phyloP scores from a whole-genome alignment of 805 yeast species.

The Cyberlindnera xylosilytica region DNA sequence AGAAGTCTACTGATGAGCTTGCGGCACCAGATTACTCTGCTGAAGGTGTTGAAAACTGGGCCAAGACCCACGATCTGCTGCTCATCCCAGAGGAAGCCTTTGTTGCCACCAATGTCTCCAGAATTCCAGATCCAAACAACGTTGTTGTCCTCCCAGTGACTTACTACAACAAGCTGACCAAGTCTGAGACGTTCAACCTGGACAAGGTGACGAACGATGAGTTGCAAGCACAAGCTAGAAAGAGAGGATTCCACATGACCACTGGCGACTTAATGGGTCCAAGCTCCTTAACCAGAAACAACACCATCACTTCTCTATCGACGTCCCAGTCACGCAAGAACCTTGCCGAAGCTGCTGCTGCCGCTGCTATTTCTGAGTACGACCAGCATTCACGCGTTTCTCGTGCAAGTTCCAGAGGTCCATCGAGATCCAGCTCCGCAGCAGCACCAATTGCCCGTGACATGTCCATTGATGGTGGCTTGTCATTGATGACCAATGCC shows the following conservation, averaged over 20 bases:
- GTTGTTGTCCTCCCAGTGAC: constrained; percentile 63
- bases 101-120: constrained; percentile 59
- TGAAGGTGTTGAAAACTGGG: constrained; percentile 27
- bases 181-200: constrained; percentile 40
- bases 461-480: constrained; percentile 32
- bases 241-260: constrained; percentile 43
- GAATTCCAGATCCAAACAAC: constrained; percentile 49
- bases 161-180: constrained; percentile 57
- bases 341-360: constrained; percentile 29
- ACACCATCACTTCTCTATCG: constrained; percentile 22
- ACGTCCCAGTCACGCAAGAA: constrained; percentile 25
- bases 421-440: constrained; percentile 18
- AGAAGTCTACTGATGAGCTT: background rate
- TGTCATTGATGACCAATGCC: constrained; percentile 50
- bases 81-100: constrained; percentile 58
- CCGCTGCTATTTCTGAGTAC: constrained; percentile 28
- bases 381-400: constrained; percentile 23
- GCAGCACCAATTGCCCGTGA: constrained; percentile 20
- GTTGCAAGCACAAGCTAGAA: constrained; percentile 42
- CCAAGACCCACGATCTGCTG: constrained; percentile 45
- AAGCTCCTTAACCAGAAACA: constrained; percentile 17
- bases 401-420: constrained; percentile 16
- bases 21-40: constrained; percentile 3
- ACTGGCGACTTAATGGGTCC: constrained; percentile 5
- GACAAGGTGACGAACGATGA: constrained; percentile 45